Evolutionary conservation across 2,329 filamentous ascomycete species (phyloP).

Genomic region (Chaetomium globosum): DNA sequence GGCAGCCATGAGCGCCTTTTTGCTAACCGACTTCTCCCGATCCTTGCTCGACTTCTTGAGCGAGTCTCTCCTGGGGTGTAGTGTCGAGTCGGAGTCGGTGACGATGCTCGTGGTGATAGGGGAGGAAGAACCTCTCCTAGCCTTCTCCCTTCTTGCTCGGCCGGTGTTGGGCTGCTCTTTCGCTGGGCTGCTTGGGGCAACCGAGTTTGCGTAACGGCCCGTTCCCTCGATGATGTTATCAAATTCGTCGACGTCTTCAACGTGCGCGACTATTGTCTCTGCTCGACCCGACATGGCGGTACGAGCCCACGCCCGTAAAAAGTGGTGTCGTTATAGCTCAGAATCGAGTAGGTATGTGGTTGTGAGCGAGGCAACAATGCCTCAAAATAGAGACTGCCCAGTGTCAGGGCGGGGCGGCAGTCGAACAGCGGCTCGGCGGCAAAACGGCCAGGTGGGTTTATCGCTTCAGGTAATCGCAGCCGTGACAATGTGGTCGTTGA

Average conservation of each 20-base stretch:
- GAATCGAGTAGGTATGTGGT: constrained; percentile 15
- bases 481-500: constrained; percentile 21
- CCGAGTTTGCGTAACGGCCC: constrained; percentile 52
- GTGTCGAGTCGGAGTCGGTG: constrained; percentile 51
- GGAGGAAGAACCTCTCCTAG: constrained; percentile 46
- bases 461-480: constrained; percentile 16
- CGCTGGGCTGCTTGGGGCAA: constrained; percentile 45
- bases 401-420: constrained; percentile 24
- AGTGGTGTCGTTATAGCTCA: constrained; percentile 24
- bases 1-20: constrained; percentile 37
- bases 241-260: constrained; percentile 57
- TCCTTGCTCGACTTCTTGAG: constrained; percentile 42
- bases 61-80: constrained; percentile 42
- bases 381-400: constrained; percentile 32
- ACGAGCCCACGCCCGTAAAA: constrained; percentile 31
- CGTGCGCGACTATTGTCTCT: constrained; percentile 45
- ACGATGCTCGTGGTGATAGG: constrained; percentile 39
- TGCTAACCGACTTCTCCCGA: constrained; percentile 39
- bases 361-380: constrained; percentile 35
- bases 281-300: constrained; percentile 49
- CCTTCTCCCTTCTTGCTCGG: constrained; percentile 50
- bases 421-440: constrained; percentile 22
- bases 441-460: constrained; percentile 13
- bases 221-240: constrained; percentile 48
- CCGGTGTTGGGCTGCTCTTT: constrained; percentile 58